Evolutionary conservation across 345 rosid genomes (phyloP).

Genomic region (Brassica napus): DNA sequence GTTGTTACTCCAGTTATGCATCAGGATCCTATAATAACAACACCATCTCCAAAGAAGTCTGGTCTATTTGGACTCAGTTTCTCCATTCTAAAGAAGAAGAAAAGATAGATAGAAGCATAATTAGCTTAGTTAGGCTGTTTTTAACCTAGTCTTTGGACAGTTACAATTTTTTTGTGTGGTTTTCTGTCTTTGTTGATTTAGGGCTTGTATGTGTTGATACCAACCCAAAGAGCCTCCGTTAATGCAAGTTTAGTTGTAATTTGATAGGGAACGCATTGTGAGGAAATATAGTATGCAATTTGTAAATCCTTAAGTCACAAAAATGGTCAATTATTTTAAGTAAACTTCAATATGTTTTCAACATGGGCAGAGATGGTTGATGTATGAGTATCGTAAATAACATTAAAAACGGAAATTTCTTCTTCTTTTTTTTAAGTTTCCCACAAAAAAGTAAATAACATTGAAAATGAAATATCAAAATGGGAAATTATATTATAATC

Average conservation of each 20-base stretch:
- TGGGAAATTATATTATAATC: too few relatives aligned
- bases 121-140: background rate
- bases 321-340: background rate
- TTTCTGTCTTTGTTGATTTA: slow-evolving; percentile 15
- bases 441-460: too few relatives aligned
- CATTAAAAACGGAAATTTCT: too few relatives aligned
- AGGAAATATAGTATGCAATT: background rate
- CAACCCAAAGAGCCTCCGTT: background rate
- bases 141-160: slow-evolving; percentile 5
- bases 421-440: too few relatives aligned
- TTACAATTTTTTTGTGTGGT: background rate
- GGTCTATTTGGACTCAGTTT: slow-evolving; percentile 43
- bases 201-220: slow-evolving; percentile 22
- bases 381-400: too few relatives aligned
- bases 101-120: slow-evolving; percentile 26
- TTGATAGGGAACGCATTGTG: background rate
- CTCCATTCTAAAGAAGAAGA: slow-evolving; percentile 43
- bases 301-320: background rate
- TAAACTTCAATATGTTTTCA: background rate
- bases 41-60: slow-evolving; percentile 43
- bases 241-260: slow-evolving; percentile 13
- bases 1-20: slow-evolving; percentile 14
- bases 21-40: background rate
- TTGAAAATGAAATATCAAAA: too few relatives aligned
- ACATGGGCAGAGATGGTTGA: too few relatives aligned